A percentile compares a stretch with the other conserved stretches of the same genome.
Evolutionary conservation across 352 stramenopile genomes (phyloP).

Genomic region (Phytophthora chlamydospora): DNA sequence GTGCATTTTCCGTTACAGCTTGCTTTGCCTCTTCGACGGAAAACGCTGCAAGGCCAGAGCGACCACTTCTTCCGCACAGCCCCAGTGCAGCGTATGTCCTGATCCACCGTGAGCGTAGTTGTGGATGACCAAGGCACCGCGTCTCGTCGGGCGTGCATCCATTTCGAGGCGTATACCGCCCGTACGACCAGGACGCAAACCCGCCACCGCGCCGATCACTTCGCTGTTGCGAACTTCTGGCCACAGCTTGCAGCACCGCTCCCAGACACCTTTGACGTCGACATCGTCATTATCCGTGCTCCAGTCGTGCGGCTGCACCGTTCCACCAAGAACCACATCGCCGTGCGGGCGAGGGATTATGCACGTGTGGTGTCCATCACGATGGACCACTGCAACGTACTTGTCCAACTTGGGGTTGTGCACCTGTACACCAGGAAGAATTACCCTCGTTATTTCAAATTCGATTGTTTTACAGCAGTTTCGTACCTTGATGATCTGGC

Average conservation of each 20-base stretch:
- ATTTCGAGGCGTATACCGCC: slow-evolving; percentile 55
- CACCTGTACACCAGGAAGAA: slow-evolving; percentile 24
- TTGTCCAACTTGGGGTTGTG: slow-evolving; percentile 58
- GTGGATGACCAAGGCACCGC: slow-evolving; percentile 62
- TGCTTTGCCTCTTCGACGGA: background rate
- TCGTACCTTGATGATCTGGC: slow-evolving; percentile 61
- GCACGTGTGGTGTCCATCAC: slow-evolving; percentile 63
- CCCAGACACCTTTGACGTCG: slow-evolving; percentile 57
- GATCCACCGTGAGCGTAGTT: slow-evolving; percentile 76
- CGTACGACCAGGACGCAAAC: slow-evolving; percentile 48
- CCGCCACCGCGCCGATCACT: slow-evolving; percentile 46
- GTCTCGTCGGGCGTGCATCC: slow-evolving; percentile 35
- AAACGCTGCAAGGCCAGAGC: slow-evolving; percentile 36
- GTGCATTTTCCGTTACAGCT: slow-evolving; percentile 8
- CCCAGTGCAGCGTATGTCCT: slow-evolving; percentile 76
- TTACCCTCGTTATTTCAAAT: slow-evolving; percentile 2
- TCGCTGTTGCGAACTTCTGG: slow-evolving; percentile 52
- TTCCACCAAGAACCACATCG: slow-evolving; percentile 71
- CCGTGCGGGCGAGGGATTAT: slow-evolving; percentile 65
- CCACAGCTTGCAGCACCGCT: slow-evolving; percentile 48
- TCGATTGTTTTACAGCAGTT: background rate
- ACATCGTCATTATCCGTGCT: slow-evolving; percentile 39
- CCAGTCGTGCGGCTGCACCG: slow-evolving; percentile 70
- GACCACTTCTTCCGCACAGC: slow-evolving; percentile 63
- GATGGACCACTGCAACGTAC: slow-evolving; percentile 54